Evolutionary conservation across 1,139 yeast species (phyloP), one percentile per base, ranked within the genome.

Genomic region (Maudiozyma humilis): DNA sequence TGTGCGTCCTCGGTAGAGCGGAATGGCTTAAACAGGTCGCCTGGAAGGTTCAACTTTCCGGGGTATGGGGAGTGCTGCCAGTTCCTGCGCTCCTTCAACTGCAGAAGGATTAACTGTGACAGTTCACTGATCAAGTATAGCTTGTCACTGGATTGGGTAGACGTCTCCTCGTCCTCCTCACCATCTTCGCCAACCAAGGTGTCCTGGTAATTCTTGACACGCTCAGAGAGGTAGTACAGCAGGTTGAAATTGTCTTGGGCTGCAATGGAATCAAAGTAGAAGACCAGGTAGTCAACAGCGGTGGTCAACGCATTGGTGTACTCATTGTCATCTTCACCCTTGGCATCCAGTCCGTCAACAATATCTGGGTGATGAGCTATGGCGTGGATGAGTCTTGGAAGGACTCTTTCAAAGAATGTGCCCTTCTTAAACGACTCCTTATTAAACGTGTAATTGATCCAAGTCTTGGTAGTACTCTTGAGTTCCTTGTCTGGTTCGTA

Each of bases 1-100:
- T 63, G 68, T 12, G 69, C 68, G 41, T 66, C 70, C 25, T 57
- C 52, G 4, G 59, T 49, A 5, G 60, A 57, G 17, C 57, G 56
- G 72, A 82, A 79, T 0, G 84, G 78, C 12, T 70, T 66, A 62
- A 72, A 86, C 10, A 83, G 63, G 55, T 85, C 95, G 12, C 71
- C 64, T 0, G 93, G 82, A 23, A 87, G 63, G 31, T 75, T 75
- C 25, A 83, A 62, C 53, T 80, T 82, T 0, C 91, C 93, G 0
- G 95, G 94, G 79, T 91, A 88, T 0, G 89, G 78, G 29, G 79
- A 76, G 48, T 84, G 69, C 18, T 75, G 74, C 95, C 95, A 86
- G 41, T 70, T 71, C 54, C 73, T 77, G 15, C 62, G 57, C 36
- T 76, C 82, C 40, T 82, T 77, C 33, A 75, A 65, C 46, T 75